Base-by-base conservation (phyloP, 345 rosid genomes). In the Citrus trifoliata region DNA sequence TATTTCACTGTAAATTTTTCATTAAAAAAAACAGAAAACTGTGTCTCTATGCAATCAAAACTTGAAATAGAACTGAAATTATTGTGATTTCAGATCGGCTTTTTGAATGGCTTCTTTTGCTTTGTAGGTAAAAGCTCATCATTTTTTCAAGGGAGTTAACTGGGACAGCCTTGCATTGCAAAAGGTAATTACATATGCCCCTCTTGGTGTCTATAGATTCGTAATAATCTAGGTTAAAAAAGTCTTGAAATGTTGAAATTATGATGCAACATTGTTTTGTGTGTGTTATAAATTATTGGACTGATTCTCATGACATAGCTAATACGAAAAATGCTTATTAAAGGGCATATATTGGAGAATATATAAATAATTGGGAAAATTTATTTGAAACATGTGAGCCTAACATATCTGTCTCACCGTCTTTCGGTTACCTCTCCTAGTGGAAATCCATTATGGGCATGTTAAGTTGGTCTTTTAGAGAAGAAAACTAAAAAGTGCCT, bases 81-180 rank as follows among this genome's bases (percentile, higher is more conserved):
- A 61, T 35, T 56, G 68, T 65, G 51, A 64, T 71, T 78, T 59
- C 32, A 22, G 66, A 70, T 74, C 48, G 63, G 63, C 25, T 71
- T 72, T 61, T 56, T 76, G 28, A 62, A 42, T 69, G 35, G 33
- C 35, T 28, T 60, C 70, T 37, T 48, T 65, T 75, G 24, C 80
- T 61, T 83, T 89, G 66, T 83, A 93, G 97, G 97, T 93, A 27
- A 93, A 91, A 82, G 79, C 86, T 14, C 91, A 91, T 83, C 85
- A 87, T 21, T 93, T 93, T 67, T 93, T 93, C 77, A 72, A 28
- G 64, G 93, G 97, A 83, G 86, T 93, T 68, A 89, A 91, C 78
- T 93, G 97, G 97, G 91, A 88, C 74, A 89, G 79, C 80, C 89
- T 93, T 77, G 86, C 92, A 38, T 67, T 86, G 85, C 95, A 89